Conservation (phyloP, 148 eudicot species). For the Amaranthus palmeri region DNA sequence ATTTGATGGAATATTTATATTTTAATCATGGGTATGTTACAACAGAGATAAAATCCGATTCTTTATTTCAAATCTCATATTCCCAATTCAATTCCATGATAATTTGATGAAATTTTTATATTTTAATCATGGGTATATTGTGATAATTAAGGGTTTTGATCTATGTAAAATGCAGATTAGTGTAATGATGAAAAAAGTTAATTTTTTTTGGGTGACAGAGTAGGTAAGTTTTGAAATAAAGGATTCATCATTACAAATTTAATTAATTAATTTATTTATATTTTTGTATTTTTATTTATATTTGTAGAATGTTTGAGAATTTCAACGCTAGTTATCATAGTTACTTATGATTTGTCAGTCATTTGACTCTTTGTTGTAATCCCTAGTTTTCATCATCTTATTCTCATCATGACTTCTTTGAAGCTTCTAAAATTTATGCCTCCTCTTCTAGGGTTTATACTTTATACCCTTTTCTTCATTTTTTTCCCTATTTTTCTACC, state of each 20-base stretch:
- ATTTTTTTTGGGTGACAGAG: slow-evolving; percentile 1
- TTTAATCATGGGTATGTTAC: too few relatives aligned
- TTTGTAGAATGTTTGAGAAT: slow-evolving; percentile 6
- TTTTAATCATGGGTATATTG: not conserved
- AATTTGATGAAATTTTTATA: too few relatives aligned
- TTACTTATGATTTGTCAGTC: slow-evolving; percentile 11
- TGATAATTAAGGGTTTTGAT: not conserved
- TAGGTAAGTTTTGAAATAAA: not conserved
- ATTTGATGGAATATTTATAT: too few relatives aligned
- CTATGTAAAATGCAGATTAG: slow-evolving; percentile 21
- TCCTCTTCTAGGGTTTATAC: slow-evolving; percentile 12
- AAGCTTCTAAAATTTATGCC: slow-evolving; percentile 3
- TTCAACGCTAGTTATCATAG: slow-evolving; percentile 28
- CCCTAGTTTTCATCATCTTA: slow-evolving; percentile 27
- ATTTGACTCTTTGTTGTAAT: slow-evolving; percentile 10
- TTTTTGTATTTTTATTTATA: not conserved
- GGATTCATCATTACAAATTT: slow-evolving; percentile 9
- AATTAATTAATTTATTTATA: not conserved
- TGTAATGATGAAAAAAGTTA: slow-evolving; percentile 24
- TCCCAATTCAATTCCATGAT: too few relatives aligned
- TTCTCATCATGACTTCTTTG: slow-evolving; percentile 21
- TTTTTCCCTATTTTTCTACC: not conserved
- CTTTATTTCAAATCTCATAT: too few relatives aligned
- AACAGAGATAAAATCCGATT: too few relatives aligned
- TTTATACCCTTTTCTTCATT: not conserved